These are phyloP conservation scores for Russula lepida DNA, from an alignment of 768 basidiomycete species.

Conservation along the genomic window DNA sequence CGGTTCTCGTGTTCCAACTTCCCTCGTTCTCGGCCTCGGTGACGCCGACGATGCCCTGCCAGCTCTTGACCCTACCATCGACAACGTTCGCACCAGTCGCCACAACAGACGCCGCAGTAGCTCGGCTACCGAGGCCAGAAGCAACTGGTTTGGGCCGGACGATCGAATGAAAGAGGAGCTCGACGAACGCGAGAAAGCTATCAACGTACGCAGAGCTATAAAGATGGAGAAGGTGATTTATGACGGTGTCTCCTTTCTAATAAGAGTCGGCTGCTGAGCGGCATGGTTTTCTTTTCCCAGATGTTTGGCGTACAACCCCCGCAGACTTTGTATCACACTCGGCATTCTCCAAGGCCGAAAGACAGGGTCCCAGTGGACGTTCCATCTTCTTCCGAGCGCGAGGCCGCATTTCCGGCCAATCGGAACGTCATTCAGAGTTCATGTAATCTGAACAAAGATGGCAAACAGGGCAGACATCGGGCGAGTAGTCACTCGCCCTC, in stretches of 20 bases:
- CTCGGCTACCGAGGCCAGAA: conserved; percentile 39
- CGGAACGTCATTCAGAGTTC: conserved; percentile 44
- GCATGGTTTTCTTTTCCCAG: conserved; percentile 30
- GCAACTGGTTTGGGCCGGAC: conserved; percentile 45
- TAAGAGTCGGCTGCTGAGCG: neutral
- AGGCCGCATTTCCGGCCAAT: conserved; percentile 11
- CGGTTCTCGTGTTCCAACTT: conserved; percentile 69
- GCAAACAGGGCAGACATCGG: conserved; percentile 32
- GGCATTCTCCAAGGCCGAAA: conserved; percentile 34
- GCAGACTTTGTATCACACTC: conserved; percentile 68
- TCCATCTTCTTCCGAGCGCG: too few species aligned
- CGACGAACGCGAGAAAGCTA: conserved; percentile 63
- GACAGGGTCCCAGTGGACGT: too few species aligned
- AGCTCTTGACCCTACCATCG: conserved; percentile 21
- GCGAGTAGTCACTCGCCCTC: conserved; percentile 30
- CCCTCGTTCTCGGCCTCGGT: conserved; percentile 50
- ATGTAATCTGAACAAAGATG: conserved; percentile 32
- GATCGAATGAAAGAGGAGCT: conserved; percentile 66
- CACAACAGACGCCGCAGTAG: conserved; percentile 46
- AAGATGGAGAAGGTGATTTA: conserved; percentile 81
- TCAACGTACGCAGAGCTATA: conserved; percentile 68
- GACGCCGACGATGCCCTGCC: conserved; percentile 29
- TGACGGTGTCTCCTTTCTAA: neutral
- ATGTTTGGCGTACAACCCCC: conserved; percentile 79
- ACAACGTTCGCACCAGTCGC: conserved; percentile 22